Percentiles rank a stretch among this genome's conserved stretches.
phyloP scores from a whole-genome alignment of 164 flowering plant genomes.

The Chimonanthus praecox region DNA sequence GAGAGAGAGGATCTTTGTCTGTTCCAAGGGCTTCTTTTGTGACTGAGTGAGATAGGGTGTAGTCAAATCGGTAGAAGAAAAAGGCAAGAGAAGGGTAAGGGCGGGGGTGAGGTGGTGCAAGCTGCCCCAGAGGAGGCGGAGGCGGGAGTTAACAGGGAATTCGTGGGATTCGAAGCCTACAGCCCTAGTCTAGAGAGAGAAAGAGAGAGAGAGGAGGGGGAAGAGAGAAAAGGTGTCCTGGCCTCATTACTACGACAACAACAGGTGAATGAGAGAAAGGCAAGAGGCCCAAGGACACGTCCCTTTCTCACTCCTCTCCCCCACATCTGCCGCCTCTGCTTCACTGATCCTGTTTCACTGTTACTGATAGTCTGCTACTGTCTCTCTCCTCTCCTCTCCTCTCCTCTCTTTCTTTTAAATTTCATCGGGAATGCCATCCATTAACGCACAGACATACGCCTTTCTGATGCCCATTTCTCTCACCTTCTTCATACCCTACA shows the following conservation, averaged over 20 bases:
- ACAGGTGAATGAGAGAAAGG: slow-evolving; percentile 55
- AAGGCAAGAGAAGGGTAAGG: not conserved
- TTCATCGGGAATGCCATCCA: slow-evolving; percentile 36
- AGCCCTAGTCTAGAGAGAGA: too few relatives aligned
- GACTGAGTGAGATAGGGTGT: slow-evolving; percentile 13
- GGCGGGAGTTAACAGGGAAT: slow-evolving; percentile 15
- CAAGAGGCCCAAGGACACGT: slow-evolving; percentile 57
- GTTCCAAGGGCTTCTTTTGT: not conserved
- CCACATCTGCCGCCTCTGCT: slow-evolving; percentile 59
- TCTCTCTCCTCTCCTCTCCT: slow-evolving; percentile 17
- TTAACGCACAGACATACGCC: slow-evolving; percentile 8
- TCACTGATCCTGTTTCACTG: not conserved
- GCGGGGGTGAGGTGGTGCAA: not conserved
- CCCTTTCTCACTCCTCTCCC: slow-evolving; percentile 53
- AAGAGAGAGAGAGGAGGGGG: not conserved
- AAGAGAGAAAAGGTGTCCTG: slow-evolving; percentile 27
- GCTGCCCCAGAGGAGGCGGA: slow-evolving; percentile 24
- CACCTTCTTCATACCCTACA: not conserved
- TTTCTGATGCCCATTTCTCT: not conserved
- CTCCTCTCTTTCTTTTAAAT: slow-evolving; percentile 54
- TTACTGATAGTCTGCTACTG: slow-evolving; percentile 12
- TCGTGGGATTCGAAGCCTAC: slow-evolving; percentile 27
- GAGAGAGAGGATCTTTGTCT: slow-evolving; percentile 8
- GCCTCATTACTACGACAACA: slow-evolving; percentile 47
- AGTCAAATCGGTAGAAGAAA: slow-evolving; percentile 39